A percentile compares a stretch with the other conserved stretches of the same genome.
phyloP scores from a whole-genome alignment of 2,329 filamentous ascomycete genomes.

The Erysiphe neolycopersici region DNA sequence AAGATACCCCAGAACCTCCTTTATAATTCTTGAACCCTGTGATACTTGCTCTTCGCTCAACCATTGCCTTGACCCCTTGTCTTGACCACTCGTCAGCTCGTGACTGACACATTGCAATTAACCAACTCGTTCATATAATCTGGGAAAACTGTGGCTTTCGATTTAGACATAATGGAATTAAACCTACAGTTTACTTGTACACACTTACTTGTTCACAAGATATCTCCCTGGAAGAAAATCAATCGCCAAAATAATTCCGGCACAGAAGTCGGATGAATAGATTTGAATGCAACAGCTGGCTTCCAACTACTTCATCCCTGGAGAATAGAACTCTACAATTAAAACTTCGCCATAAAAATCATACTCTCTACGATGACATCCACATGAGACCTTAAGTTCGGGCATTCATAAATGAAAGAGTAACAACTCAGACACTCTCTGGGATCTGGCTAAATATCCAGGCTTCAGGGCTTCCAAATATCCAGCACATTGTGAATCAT shows the following conservation, averaged over 20 bases:
- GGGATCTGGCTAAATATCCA: neutral
- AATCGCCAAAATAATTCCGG: neutral
- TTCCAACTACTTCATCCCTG: neutral
- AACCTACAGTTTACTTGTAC: neutral
- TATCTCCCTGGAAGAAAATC: neutral
- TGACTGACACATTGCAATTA: neutral
- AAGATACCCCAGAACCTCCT: too few species aligned
- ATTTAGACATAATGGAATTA: neutral
- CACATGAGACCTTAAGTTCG: neutral
- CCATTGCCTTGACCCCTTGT: too few species aligned
- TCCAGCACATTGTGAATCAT: neutral
- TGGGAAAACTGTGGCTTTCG: neutral
- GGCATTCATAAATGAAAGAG: too few species aligned
- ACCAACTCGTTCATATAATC: neutral
- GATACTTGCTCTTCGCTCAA: too few species aligned
- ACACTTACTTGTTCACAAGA: neutral
- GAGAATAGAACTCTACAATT: neutral
- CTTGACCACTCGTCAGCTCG: too few species aligned
- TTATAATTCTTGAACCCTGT: too few species aligned
- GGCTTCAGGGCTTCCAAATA: neutral
- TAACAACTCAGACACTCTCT: neutral
- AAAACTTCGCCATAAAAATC: neutral
- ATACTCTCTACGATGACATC: neutral
- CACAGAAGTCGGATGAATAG: neutral
- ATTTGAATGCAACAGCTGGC: neutral